Percentiles rank a stretch among this genome's conserved stretches.
These are phyloP conservation scores for Kuraishia molischiana DNA, from an alignment of 805 yeast species.

Conservation along the genomic window DNA sequence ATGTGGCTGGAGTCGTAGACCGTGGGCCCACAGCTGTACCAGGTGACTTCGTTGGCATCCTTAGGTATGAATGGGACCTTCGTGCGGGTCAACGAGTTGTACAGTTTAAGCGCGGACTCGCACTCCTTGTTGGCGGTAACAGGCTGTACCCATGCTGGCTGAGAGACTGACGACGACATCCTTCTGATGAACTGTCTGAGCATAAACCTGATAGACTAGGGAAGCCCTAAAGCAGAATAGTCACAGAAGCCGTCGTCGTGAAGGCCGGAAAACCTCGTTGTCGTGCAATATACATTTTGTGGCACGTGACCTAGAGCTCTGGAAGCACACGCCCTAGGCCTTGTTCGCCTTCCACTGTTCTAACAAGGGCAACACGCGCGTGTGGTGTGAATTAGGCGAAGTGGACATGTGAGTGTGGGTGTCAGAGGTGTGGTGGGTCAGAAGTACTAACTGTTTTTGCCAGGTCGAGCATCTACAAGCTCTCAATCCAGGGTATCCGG, in stretches of 20 bases:
- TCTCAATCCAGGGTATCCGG: conserved; percentile 79
- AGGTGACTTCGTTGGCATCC: conserved; percentile 55
- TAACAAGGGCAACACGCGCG: no score
- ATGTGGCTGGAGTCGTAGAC: conserved; percentile 93
- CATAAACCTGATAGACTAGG: no score
- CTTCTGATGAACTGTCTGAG: not conserved
- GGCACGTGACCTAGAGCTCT: no score
- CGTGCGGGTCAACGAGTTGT: conserved; percentile 74
- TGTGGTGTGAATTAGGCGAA: no score
- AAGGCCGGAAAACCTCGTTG: no score
- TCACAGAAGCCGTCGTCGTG: no score
- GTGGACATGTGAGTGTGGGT: not conserved
- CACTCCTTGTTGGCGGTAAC: conserved; percentile 6
- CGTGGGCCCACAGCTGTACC: conserved; percentile 99
- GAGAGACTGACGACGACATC: conserved; percentile 3
- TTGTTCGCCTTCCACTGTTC: not conserved
- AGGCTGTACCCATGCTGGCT: conserved; percentile 22
- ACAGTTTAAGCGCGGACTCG: conserved; percentile 47
- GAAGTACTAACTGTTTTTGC: not conserved
- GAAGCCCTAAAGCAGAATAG: no score
- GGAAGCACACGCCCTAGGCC: not conserved
- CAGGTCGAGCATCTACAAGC: conserved; percentile 40
- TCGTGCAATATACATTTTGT: no score
- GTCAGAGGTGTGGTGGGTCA: not conserved
- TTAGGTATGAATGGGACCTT: conserved; percentile 75